A percentile compares a stretch with the other conserved stretches of the same genome.
Evolutionary conservation across 2,329 filamentous ascomycete species (phyloP).

Genomic region (Orbilia blumenaviensis): DNA sequence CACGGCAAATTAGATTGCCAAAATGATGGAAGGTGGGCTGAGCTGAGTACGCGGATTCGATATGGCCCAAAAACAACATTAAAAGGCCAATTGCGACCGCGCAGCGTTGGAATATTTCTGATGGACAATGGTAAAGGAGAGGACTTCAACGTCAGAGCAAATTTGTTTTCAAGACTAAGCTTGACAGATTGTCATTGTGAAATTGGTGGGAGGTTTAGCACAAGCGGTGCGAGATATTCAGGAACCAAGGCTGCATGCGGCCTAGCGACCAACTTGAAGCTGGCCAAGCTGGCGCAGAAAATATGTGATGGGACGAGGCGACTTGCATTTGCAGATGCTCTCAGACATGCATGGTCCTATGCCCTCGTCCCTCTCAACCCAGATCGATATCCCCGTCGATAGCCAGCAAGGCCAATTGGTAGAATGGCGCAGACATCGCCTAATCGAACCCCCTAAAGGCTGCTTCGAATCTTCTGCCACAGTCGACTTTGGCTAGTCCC

Average conservation of each 20-base stretch:
- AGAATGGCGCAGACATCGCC: neutral
- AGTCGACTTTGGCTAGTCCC: conserved; percentile 14
- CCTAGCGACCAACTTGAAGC: conserved; percentile 1
- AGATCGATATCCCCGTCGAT: conserved; percentile 21
- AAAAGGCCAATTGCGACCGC: conserved; percentile 18
- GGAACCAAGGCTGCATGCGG: conserved; percentile 31
- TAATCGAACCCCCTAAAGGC: conserved; percentile 29
- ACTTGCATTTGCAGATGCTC: conserved; percentile 51
- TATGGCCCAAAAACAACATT: conserved; percentile 15
- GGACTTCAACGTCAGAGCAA: conserved; percentile 38
- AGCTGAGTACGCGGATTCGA: conserved; percentile 8
- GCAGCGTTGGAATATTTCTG: conserved; percentile 10
- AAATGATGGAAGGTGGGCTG: conserved; percentile 37
- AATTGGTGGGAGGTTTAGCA: conserved; percentile 20
- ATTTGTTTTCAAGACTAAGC: neutral
- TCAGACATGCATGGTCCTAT: conserved; percentile 31
- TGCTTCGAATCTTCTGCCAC: conserved; percentile 13
- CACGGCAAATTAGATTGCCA: conserved; percentile 35
- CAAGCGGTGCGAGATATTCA: conserved; percentile 41
- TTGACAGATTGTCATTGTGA: conserved; percentile 11
- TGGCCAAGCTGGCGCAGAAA: conserved; percentile 11
- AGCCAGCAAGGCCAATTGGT: conserved; percentile 5
- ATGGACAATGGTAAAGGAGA: neutral
- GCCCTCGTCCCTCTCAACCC: conserved; percentile 4
- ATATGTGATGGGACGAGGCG: conserved; percentile 54